Conservation (phyloP, 257 asterid species). For the Petunia axillaris region DNA sequence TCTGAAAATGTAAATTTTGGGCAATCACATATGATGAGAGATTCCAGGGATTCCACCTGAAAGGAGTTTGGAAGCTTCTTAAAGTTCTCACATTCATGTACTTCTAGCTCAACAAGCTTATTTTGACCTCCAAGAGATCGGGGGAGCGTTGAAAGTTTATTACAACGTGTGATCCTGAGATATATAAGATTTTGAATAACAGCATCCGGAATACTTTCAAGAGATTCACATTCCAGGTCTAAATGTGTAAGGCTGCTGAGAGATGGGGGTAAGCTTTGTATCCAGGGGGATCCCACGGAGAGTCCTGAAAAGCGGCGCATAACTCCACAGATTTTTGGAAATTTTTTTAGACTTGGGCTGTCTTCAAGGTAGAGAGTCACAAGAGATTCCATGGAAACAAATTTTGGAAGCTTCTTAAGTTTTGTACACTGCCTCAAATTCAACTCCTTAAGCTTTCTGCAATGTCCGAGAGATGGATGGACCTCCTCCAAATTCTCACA, state of each 20-base stretch:
- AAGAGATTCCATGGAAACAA: background rate
- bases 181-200: rapidly evolving
- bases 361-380: background rate
- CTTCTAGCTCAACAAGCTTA: background rate
- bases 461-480: slow-evolving; percentile 7
- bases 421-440: rapidly evolving
- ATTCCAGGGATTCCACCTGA: background rate
- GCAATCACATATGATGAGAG: background rate
- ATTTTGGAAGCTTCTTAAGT: slow-evolving; percentile 17
- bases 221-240: background rate
- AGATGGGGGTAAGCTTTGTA: background rate
- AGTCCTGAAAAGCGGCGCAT: background rate
- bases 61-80: background rate
- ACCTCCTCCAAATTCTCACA: background rate
- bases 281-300: background rate
- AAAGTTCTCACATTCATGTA: background rate
- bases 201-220: background rate
- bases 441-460: background rate
- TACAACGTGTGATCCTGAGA: background rate
- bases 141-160: background rate
- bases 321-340: slow-evolving; percentile 20
- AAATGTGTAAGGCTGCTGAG: background rate
- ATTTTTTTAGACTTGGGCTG: background rate
- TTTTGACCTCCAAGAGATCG: background rate
- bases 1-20: background rate